Percentiles rank a stretch among this genome's conserved stretches.
Conservation (phyloP, 129 eudicot genomes). For the Chrysanthemum seticuspe region DNA sequence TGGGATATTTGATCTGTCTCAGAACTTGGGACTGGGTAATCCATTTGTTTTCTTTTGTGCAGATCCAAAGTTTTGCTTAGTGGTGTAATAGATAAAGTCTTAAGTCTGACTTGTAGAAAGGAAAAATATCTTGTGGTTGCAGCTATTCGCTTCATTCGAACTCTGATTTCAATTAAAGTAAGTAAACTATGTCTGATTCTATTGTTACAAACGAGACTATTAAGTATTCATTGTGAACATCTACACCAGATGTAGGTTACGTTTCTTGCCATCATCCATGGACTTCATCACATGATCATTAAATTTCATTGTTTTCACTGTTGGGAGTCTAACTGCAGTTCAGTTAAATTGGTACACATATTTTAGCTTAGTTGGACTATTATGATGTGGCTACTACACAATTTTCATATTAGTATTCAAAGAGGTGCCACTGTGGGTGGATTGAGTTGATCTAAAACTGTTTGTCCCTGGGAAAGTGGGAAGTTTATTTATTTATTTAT, state of each 20-base stretch:
- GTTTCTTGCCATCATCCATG: background rate
- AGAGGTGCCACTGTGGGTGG: no score
- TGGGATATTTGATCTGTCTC: background rate
- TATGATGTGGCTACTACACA: no score
- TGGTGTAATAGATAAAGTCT: slow-evolving; percentile 67
- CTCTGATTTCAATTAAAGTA: slow-evolving; percentile 74
- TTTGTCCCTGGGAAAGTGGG: no score
- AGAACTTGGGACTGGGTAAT: background rate
- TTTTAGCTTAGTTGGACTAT: no score
- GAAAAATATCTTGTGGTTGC: slow-evolving; percentile 92
- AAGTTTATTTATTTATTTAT: no score
- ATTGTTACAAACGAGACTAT: background rate
- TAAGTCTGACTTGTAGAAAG: slow-evolving; percentile 73
- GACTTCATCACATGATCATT: no score
- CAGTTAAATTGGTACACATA: no score
- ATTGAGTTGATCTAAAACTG: no score
- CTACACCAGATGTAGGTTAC: background rate
- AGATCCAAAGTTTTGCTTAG: slow-evolving; percentile 79
- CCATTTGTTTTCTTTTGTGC: slow-evolving; percentile 29
- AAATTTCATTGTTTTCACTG: no score
- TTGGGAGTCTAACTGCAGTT: no score
- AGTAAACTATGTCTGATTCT: slow-evolving; percentile 24
- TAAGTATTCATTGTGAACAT: background rate
- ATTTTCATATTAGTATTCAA: no score
- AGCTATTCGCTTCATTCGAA: slow-evolving; percentile 75